phyloP scores from a whole-genome alignment of 2,329 filamentous ascomycete genomes.

The Claviceps arundinis region DNA sequence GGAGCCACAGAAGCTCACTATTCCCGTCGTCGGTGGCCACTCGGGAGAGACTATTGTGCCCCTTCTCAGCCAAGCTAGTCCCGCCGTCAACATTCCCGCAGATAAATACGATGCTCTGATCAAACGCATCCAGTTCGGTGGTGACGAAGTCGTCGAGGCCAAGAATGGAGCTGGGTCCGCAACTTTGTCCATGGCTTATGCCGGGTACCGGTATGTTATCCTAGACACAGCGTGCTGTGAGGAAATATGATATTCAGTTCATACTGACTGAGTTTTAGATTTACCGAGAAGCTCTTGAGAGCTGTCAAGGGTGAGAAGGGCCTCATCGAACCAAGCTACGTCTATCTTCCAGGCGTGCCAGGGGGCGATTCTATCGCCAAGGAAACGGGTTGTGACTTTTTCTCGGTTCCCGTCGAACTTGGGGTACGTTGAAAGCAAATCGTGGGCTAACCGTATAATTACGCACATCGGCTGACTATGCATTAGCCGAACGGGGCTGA shows the following conservation, averaged over 20 bases:
- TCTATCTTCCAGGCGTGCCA: constrained; percentile 83
- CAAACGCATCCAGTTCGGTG: constrained; percentile 94
- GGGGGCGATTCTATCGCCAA: constrained; percentile 79
- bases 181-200: constrained; percentile 89
- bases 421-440: constrained; percentile 52
- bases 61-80: constrained; percentile 83
- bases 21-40: constrained; percentile 93
- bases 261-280: constrained; percentile 36
- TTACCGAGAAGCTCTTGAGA: constrained; percentile 88
- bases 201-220: constrained; percentile 66
- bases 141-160: constrained; percentile 91
- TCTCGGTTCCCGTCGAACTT: constrained; percentile 91
- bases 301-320: constrained; percentile 81
- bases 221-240: not conserved
- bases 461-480: constrained; percentile 17
- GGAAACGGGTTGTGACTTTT: constrained; percentile 78
- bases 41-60: constrained; percentile 97
- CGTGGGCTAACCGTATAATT: not conserved
- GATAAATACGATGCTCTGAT: constrained; percentile 86
- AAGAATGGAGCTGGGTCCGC: constrained; percentile 86
- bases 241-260: constrained; percentile 2
- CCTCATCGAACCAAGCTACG: constrained; percentile 86
- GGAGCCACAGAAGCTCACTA: constrained; percentile 67
- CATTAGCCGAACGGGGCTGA: constrained; percentile 65
- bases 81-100: constrained; percentile 63